Percentiles rank a stretch among this genome's conserved stretches.
Conservation (phyloP, 2,329 filamentous ascomycete species). For the Pezicula carpinea region DNA sequence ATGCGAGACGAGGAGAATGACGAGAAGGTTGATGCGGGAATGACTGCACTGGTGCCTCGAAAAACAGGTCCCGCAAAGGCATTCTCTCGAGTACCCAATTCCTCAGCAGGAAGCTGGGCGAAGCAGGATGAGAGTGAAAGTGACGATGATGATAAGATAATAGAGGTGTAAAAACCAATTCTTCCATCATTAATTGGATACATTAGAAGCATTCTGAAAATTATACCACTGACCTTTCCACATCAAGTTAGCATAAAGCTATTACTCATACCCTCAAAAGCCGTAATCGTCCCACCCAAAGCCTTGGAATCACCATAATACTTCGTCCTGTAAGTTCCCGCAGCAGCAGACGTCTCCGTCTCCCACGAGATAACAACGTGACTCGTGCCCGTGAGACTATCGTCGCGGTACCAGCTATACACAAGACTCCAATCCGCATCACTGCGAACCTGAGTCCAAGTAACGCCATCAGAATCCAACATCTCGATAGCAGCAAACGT, state of each 20-base stretch:
- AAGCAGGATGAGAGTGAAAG: slow-evolving; percentile 19
- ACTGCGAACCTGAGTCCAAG: slow-evolving; percentile 63
- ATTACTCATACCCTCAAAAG: slow-evolving; percentile 63
- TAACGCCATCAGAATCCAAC: slow-evolving; percentile 33
- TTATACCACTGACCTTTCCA: neutral
- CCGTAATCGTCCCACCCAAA: slow-evolving; percentile 51
- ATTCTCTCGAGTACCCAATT: slow-evolving; percentile 7
- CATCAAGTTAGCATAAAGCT: slow-evolving; percentile 18
- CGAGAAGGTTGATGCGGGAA: slow-evolving; percentile 23
- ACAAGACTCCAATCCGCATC: slow-evolving; percentile 82
- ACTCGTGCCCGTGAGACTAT: slow-evolving; percentile 65
- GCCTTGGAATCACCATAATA: slow-evolving; percentile 83
- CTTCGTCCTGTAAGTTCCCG: slow-evolving; percentile 69
- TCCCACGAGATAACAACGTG: slow-evolving; percentile 79
- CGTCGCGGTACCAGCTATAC: slow-evolving; percentile 72
- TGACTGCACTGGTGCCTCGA: slow-evolving; percentile 19
- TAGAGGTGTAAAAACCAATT: slow-evolving; percentile 23
- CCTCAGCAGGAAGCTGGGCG: slow-evolving; percentile 5
- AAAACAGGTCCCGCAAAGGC: neutral
- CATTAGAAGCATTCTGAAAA: neutral
- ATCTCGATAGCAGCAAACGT: slow-evolving; percentile 76
- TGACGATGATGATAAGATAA: slow-evolving; percentile 27
- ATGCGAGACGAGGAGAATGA: slow-evolving; percentile 29
- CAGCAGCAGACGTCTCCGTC: slow-evolving; percentile 50
- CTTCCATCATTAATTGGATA: neutral